Base-by-base conservation (phyloP, 768 basidiomycete genomes). In the Sporobolomyces phaffii region DNA sequence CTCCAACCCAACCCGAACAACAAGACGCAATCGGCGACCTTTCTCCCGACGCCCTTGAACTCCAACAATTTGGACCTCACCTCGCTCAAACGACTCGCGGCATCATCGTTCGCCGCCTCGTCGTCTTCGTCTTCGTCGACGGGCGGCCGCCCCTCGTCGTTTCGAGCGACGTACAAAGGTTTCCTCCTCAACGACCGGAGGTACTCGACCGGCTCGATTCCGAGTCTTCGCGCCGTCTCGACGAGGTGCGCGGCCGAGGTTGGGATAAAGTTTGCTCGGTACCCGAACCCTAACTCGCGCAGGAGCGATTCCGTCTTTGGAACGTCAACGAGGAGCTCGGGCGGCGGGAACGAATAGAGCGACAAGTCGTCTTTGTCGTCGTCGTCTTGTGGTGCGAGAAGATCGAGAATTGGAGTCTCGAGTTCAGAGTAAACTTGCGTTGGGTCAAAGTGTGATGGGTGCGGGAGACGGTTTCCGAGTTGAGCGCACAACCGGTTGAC, bases 41-140 rank as follows among this genome's bases (percentile, higher is more conserved):
- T 99, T 40, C 90, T 82, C 8, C 96, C 96, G 1, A 99, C 94
- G 0, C 96, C 96, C 48, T 88, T 82, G 62, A 97, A 85, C 74
- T 84, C 86, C 40, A 94, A 79, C 28, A 99, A 81, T 69, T 88
- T 86, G 47, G 83, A 81, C 71, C 92, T 81, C 28, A 91, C 74
- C 7, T 47, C 50, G 1, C 45, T 53, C 26, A 70, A 48, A n/a
- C n/a, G n/a, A n/a, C n/a, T n/a, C n/a, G n/a, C n/a, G n/a, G n/a
- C n/a, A n/a, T n/a, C n/a, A n/a, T n/a, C n/a, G n/a, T n/a, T n/a
- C n/a, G n/a, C n/a, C n/a, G n/a, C n/a, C n/a, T n/a, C n/a, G n/a
- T n/a, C n/a, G n/a, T n/a, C n/a, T n/a, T n/a, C n/a, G n/a, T n/a
- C n/a, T n/a, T n/a, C n/a, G n/a, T n/a, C n/a, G n/a, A n/a, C n/a